phyloP scores from a whole-genome alignment of 192 early-diverging fungal genomes.

The Coemansia sp. region DNA sequence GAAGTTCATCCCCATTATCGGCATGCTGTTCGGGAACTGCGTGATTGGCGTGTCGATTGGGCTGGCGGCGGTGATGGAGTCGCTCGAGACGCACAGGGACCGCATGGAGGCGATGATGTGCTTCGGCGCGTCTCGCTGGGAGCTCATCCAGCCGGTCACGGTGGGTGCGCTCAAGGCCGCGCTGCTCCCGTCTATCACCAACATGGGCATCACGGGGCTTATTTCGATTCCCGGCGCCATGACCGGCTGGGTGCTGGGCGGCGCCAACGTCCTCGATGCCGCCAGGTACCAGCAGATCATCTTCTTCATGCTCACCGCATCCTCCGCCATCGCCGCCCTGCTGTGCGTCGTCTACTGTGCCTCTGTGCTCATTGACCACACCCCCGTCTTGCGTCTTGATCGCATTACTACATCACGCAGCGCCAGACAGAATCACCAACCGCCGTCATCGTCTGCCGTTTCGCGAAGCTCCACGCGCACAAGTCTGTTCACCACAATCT shows the following conservation, averaged over 20 bases:
- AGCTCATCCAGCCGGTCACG: conserved; percentile 70
- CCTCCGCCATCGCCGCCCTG: conserved; percentile 64
- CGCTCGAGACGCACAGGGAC: conserved; percentile 57
- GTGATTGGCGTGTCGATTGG: conserved; percentile 74
- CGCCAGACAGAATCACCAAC: not conserved
- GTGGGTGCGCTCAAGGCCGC: conserved; percentile 70
- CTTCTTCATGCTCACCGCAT: conserved; percentile 82
- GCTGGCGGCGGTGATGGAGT: conserved; percentile 59
- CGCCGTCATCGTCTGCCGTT: not conserved
- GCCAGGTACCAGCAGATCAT: conserved; percentile 84
- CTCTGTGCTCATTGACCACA: conserved; percentile 34
- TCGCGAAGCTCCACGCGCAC: not conserved
- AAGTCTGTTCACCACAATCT: not conserved
- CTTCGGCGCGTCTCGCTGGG: conserved; percentile 80
- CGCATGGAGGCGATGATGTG: conserved; percentile 63
- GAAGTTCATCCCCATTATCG: conserved; percentile 82
- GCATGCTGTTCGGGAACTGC: conserved; percentile 84
- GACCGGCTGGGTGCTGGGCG: conserved; percentile 87
- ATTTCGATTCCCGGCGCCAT: conserved; percentile 88
- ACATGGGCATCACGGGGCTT: conserved; percentile 79
- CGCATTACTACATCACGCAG: conserved; percentile 4
- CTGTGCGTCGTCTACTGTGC: conserved; percentile 42
- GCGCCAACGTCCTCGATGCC: conserved; percentile 73
- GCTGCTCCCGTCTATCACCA: conserved; percentile 76
- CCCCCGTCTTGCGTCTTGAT: conserved; percentile 34